phyloP scores from a whole-genome alignment of 805 yeast genomes.

The Candida schatavii region DNA sequence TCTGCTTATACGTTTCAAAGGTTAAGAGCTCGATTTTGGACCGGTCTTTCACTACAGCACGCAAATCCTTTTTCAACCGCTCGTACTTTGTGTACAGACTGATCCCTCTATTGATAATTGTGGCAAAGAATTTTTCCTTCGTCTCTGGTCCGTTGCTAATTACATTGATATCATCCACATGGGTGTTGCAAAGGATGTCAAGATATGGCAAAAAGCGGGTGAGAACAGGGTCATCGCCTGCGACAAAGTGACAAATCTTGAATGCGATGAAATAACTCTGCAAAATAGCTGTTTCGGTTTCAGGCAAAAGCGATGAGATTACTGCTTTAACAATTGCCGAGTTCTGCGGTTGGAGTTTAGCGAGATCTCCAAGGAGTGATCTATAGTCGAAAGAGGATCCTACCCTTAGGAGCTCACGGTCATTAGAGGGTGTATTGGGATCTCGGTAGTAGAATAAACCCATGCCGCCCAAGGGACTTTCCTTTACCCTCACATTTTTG shows the following conservation, averaged over 20 bases:
- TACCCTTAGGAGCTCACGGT: slow-evolving; percentile 14
- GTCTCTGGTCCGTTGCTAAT: not conserved
- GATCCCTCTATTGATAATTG: slow-evolving; percentile 3
- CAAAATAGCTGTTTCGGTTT: slow-evolving; percentile 27
- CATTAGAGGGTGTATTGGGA: slow-evolving; percentile 1
- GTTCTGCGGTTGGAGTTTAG: slow-evolving; percentile 17
- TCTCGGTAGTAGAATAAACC: slow-evolving; percentile 20
- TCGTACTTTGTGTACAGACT: not conserved
- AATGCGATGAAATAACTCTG: slow-evolving; percentile 24
- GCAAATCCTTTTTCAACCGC: not conserved
- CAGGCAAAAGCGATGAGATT: slow-evolving; percentile 20
- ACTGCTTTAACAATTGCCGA: slow-evolving; percentile 9
- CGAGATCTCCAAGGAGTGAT: slow-evolving; percentile 16
- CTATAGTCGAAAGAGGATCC: slow-evolving; percentile 18
- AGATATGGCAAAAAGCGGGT: slow-evolving; percentile 14
- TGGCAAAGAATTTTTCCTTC: slow-evolving; percentile 1
- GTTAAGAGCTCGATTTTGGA: slow-evolving; percentile 12
- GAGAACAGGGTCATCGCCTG: slow-evolving; percentile 2
- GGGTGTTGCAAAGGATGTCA: slow-evolving; percentile 17
- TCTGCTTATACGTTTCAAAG: slow-evolving; percentile 23
- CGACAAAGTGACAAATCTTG: slow-evolving; percentile 8
- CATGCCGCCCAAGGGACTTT: slow-evolving; percentile 28
- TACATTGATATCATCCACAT: slow-evolving; percentile 10
- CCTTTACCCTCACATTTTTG: slow-evolving; percentile 9
- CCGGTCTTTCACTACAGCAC: slow-evolving; percentile 7